Conservation (phyloP, 2,329 filamentous ascomycete species). For the Colletotrichum filicis region DNA sequence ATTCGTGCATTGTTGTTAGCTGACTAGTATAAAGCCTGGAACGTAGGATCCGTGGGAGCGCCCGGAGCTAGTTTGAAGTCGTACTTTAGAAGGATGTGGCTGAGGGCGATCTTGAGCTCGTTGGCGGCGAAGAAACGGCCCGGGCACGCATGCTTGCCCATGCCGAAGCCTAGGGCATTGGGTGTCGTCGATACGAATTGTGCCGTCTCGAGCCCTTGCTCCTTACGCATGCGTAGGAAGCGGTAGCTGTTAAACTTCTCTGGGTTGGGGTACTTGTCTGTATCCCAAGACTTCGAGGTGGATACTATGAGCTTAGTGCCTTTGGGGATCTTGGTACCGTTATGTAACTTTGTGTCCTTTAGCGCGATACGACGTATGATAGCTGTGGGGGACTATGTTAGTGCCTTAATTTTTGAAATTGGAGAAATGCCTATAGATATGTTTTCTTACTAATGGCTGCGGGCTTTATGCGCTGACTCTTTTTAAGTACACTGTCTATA, state of each 20-base stretch:
- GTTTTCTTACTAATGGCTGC: background rate
- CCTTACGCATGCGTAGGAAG: constrained; percentile 37
- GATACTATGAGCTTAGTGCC: background rate
- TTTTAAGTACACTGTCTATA: constrained; percentile 54
- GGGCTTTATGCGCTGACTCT: constrained; percentile 43
- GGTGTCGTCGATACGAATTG: constrained; percentile 47
- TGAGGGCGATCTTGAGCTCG: constrained; percentile 47
- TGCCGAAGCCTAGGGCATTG: constrained; percentile 45
- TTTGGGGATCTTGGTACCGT: constrained; percentile 9
- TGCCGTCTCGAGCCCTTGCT: constrained; percentile 38
- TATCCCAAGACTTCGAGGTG: background rate
- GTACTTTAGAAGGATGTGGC: constrained; percentile 43
- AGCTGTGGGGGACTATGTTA: background rate
- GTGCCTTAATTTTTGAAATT: background rate
- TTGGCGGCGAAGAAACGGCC: constrained; percentile 45
- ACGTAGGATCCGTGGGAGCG: background rate
- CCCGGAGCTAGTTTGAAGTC: constrained; percentile 34
- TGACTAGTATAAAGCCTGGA: background rate
- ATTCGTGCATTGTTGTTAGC: background rate
- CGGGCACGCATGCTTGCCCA: constrained; percentile 46
- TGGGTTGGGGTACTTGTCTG: background rate
- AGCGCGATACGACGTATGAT: background rate
- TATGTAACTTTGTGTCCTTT: background rate
- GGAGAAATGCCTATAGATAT: background rate
- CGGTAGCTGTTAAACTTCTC: background rate